These are phyloP conservation scores for Solanum stenotomum DNA, from an alignment of 257 asterid genomes.

Conservation along the genomic window DNA sequence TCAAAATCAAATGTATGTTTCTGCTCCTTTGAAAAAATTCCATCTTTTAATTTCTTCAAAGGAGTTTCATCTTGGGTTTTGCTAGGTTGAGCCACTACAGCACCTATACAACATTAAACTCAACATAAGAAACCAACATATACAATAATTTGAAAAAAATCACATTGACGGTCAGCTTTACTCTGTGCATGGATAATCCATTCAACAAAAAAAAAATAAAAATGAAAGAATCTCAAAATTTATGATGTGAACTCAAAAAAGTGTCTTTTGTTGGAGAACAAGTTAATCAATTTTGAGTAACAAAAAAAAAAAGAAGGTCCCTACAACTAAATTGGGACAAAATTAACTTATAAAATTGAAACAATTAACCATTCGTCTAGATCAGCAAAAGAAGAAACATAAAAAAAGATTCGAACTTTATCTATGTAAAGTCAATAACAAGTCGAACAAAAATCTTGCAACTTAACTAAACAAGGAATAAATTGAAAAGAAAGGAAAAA, in stretches of 20 bases:
- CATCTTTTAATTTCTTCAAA: conserved; percentile 34
- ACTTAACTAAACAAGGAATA: neutral
- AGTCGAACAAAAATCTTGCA: neutral
- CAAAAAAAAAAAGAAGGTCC: too few relatives aligned
- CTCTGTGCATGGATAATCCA: neutral
- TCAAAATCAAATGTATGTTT: conserved; percentile 6
- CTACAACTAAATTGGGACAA: neutral
- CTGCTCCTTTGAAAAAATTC: conserved; percentile 20
- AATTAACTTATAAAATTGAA: neutral
- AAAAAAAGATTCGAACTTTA: neutral
- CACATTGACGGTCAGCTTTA: neutral
- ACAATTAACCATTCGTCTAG: neutral
- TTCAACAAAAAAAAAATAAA: neutral
- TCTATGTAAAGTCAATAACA: neutral
- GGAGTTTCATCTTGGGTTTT: conserved; percentile 25
- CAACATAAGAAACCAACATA: conserved; percentile 1
- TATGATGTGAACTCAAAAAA: neutral
- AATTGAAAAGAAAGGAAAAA: neutral
- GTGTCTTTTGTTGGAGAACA: neutral
- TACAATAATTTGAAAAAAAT: neutral
- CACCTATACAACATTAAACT: conserved; percentile 27
- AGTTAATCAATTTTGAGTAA: too few relatives aligned
- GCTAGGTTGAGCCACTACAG: conserved; percentile 17
- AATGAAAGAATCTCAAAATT: neutral
- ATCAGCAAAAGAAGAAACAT: neutral